Evolutionary conservation across 768 basidiomycete genomes (phyloP).

Genomic region (Boletus pseudopeckii): DNA sequence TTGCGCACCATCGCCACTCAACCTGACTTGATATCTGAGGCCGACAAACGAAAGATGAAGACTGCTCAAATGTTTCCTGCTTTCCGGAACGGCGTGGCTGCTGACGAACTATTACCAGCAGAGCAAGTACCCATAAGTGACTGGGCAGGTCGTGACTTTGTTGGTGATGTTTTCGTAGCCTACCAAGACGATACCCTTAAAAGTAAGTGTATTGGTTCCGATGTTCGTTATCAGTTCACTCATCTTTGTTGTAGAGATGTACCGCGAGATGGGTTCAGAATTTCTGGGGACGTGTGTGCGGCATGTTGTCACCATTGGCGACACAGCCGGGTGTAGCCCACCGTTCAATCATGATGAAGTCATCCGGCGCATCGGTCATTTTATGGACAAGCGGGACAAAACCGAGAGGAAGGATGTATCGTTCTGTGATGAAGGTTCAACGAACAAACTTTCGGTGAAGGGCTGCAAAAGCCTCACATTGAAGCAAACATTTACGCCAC

Average conservation of each 20-base stretch:
- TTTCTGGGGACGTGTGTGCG: slow-evolving; percentile 10
- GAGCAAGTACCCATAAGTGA: slow-evolving; percentile 11
- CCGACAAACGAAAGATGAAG: slow-evolving; percentile 8
- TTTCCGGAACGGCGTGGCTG: not conserved
- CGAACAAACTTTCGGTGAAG: not conserved
- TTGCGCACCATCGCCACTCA: slow-evolving; percentile 10
- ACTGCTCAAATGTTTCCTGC: slow-evolving; percentile 9
- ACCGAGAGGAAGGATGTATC: not conserved
- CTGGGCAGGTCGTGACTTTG: slow-evolving; percentile 12
- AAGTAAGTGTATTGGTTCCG: not conserved
- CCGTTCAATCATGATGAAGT: not conserved
- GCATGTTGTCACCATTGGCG: not conserved
- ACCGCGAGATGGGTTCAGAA: slow-evolving; percentile 8
- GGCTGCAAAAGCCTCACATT: slow-evolving; percentile 3
- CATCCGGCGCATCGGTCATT: slow-evolving; percentile 1
- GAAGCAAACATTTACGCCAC: slow-evolving; percentile 11
- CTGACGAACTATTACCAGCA: slow-evolving; percentile 2
- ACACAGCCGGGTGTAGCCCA: not conserved
- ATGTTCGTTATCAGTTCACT: not conserved
- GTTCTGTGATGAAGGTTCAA: not conserved
- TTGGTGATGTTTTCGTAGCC: slow-evolving; percentile 1
- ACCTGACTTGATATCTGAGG: slow-evolving; percentile 9
- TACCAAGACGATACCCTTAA: slow-evolving; percentile 5
- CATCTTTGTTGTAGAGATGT: slow-evolving; percentile 6
- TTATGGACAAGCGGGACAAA: slow-evolving; percentile 12